Evolutionary conservation across 176 grass and related monocot species (phyloP).

Genomic region (Eragrostis nindensis): DNA sequence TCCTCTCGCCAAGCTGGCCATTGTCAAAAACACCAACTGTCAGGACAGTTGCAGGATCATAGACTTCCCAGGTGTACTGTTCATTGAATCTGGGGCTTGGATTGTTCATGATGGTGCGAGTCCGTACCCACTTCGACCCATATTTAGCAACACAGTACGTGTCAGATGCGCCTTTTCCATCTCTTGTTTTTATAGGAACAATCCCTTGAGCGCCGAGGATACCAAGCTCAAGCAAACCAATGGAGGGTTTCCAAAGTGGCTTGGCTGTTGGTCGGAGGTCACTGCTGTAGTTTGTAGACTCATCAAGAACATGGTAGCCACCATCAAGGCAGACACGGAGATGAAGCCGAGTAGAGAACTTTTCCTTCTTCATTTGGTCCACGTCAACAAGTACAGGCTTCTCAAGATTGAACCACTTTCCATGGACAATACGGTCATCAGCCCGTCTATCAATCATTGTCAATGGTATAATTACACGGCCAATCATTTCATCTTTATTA

Average conservation of each 20-base stretch:
- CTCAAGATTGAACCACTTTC: constrained; percentile 94
- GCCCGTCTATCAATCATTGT: constrained; percentile 63
- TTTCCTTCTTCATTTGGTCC: constrained; percentile 86
- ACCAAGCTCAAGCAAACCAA: constrained; percentile 96
- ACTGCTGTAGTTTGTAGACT: constrained; percentile 95
- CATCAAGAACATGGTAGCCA: constrained; percentile 95
- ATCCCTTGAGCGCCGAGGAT: constrained; percentile 78
- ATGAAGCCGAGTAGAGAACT: constrained; percentile 90
- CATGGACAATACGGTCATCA: constrained; percentile 82
- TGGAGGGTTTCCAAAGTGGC: constrained; percentile 93
- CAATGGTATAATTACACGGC: constrained; percentile 82
- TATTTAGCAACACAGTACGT: constrained; percentile 99
- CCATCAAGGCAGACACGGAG: constrained; percentile 91
- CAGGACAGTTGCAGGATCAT: constrained; percentile 87
- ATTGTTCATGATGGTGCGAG: constrained; percentile 84
- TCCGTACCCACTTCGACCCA: constrained; percentile 92
- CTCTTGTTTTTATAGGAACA: constrained; percentile 92
- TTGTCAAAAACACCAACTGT: constrained; percentile 97
- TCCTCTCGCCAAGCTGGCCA: constrained; percentile 78
- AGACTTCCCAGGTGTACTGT: constrained; percentile 98
- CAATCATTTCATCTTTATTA: constrained; percentile 91
- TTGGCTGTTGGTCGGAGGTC: constrained; percentile 96
- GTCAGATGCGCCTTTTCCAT: constrained; percentile 92
- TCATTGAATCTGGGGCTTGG: constrained; percentile 89
- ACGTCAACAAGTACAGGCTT: constrained; percentile 81